Conservation (phyloP, 352 stramenopile species). For the Thraustochytrium striatum region DNA sequence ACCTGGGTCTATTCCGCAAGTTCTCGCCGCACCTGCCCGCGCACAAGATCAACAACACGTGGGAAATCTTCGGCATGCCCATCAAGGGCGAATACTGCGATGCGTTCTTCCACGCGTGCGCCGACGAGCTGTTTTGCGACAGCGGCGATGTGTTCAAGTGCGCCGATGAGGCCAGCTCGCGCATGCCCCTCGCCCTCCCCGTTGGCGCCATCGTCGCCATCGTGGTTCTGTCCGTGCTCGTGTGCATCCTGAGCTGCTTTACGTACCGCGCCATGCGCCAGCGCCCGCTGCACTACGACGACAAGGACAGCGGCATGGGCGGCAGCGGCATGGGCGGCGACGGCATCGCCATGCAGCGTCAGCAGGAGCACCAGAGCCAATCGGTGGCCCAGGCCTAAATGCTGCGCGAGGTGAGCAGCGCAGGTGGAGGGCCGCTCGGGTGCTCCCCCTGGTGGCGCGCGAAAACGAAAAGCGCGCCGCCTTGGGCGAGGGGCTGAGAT, state of each 20-base stretch:
- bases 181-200: constrained; percentile 10
- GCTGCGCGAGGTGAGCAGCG: neutral
- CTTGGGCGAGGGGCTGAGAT: constrained; percentile 23
- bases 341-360: neutral
- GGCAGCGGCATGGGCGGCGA: neutral
- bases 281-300: neutral
- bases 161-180: neutral
- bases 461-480: neutral
- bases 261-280: neutral
- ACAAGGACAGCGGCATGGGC: neutral
- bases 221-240: constrained; percentile 19
- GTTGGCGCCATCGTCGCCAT: neutral
- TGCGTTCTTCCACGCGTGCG: constrained; percentile 38
- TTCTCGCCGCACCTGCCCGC: neutral
- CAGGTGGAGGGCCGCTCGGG: neutral
- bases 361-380: neutral
- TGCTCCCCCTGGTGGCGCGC: neutral
- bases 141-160: neutral
- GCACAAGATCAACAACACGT: constrained; percentile 23
- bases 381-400: neutral
- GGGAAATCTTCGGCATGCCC: constrained; percentile 41
- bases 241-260: neutral
- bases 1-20: constrained; percentile 35
- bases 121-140: constrained; percentile 17
- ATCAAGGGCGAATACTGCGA: constrained; percentile 45